phyloP scores from a whole-genome alignment of 495 filamentous ascomycete genomes.

The Hypoxylon intermedium region DNA sequence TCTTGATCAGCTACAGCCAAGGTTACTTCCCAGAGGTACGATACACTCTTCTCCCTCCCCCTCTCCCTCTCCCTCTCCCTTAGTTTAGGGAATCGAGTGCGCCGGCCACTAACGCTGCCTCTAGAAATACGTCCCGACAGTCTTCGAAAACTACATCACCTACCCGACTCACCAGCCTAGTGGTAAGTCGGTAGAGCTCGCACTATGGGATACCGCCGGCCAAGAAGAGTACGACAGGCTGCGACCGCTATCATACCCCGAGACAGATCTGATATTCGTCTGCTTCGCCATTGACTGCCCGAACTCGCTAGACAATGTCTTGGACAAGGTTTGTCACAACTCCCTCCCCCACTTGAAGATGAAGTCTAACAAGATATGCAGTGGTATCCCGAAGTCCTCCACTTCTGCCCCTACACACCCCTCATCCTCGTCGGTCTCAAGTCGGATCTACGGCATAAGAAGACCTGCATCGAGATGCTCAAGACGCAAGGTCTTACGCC shows the following conservation, averaged over 20 bases:
- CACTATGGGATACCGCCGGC: conserved; percentile 97
- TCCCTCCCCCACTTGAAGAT: not conserved
- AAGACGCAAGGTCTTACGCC: conserved; percentile 97
- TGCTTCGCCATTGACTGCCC: conserved; percentile 99
- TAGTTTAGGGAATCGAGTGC: conserved; percentile 3
- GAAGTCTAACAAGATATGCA: conserved; percentile 46
- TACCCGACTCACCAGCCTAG: conserved; percentile 85
- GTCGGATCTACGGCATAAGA: conserved; percentile 92
- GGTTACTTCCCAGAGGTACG: conserved; percentile 97
- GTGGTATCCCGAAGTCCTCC: conserved; percentile 99
- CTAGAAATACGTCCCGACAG: conserved; percentile 99
- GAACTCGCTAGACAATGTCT: conserved; percentile 95
- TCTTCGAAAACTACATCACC: conserved; percentile 99
- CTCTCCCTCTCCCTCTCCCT: not conserved
- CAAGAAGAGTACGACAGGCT: conserved; percentile 98
- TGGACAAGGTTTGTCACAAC: conserved; percentile 82
- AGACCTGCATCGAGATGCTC: conserved; percentile 95
- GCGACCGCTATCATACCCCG: conserved; percentile 93
- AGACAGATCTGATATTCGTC: conserved; percentile 96
- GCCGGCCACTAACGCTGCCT: conserved; percentile 21
- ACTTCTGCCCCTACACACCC: conserved; percentile 97
- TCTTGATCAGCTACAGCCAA: conserved; percentile 97
- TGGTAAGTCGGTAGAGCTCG: conserved; percentile 93
- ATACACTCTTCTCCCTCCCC: conserved; percentile 12
- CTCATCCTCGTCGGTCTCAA: conserved; percentile 95